These are phyloP conservation scores for Conticribra weissflogii DNA, from an alignment of 108 stramenopile genomes.

Conservation along the genomic window DNA sequence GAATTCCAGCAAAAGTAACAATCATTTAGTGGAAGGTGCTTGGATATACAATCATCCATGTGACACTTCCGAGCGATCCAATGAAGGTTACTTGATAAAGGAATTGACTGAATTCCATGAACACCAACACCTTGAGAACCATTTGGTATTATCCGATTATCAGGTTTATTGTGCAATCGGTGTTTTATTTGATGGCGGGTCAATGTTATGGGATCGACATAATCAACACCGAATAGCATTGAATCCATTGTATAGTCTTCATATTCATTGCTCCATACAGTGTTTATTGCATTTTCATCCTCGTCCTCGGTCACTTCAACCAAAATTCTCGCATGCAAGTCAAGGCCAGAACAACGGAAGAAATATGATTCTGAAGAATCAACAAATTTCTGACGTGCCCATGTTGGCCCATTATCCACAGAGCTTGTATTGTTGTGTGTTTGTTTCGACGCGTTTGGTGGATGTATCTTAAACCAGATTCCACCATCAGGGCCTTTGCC, in stretches of 20 bases:
- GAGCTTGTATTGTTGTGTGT: too few relatives aligned
- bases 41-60: conserved; percentile 44
- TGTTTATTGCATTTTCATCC: conserved; percentile 24
- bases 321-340: conserved; percentile 67
- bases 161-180: conserved; percentile 16
- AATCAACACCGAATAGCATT: conserved; percentile 72
- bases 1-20: conserved; percentile 61
- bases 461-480: conserved; percentile 62
- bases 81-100: conserved; percentile 65
- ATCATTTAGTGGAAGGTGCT: conserved; percentile 62
- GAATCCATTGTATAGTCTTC: conserved; percentile 73
- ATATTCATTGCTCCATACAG: conserved; percentile 44
- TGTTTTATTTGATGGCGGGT: conserved; percentile 36
- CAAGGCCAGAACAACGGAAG: conserved; percentile 76
- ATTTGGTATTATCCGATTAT: conserved; percentile 28
- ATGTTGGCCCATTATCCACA: conserved; percentile 22
- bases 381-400: conserved; percentile 63
- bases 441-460: conserved; percentile 45
- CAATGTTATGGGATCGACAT: conserved; percentile 63
- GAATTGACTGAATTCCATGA: conserved; percentile 68
- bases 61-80: conserved; percentile 57
- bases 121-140: conserved; percentile 35
- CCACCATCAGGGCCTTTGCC: conserved; percentile 80
- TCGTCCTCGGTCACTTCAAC: conserved; percentile 54
- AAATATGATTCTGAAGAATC: conserved; percentile 49